phyloP scores from a whole-genome alignment of 306 rosid species.

The Corylus heterophylla region DNA sequence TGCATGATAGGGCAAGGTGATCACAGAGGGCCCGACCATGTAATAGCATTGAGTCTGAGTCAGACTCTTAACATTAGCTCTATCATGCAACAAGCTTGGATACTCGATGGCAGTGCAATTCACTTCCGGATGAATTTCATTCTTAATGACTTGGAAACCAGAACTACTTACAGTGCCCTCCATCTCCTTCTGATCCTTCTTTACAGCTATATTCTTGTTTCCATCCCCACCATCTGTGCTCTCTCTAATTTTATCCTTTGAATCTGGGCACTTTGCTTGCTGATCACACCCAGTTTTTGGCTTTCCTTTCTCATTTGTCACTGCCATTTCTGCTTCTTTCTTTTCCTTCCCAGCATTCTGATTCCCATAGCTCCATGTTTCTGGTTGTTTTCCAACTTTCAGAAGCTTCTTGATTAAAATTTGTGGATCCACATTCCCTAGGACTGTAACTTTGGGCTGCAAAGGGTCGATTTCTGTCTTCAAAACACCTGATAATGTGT shows the following conservation, averaged over 20 bases:
- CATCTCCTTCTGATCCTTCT: background rate
- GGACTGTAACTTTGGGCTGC: conserved; percentile 39
- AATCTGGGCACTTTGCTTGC: conserved; percentile 8
- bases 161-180: background rate
- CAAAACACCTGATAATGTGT: conserved; percentile 36
- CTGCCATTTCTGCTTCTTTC: conserved; percentile 12
- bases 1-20: conserved; percentile 30
- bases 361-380: conserved; percentile 21
- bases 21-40: conserved; percentile 35
- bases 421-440: conserved; percentile 43
- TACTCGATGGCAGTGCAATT: conserved; percentile 10
- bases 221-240: background rate
- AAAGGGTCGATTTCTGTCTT: conserved; percentile 38
- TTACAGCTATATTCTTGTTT: conserved; percentile 16
- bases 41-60: conserved; percentile 23
- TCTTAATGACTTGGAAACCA: background rate
- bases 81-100: conserved; percentile 4
- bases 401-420: conserved; percentile 35
- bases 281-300: background rate
- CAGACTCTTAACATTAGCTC: conserved; percentile 10
- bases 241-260: conserved; percentile 23
- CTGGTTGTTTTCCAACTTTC: conserved; percentile 46
- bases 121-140: background rate
- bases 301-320: conserved; percentile 23
- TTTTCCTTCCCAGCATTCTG: conserved; percentile 16